These are phyloP conservation scores for Scalesia atractyloides DNA, from an alignment of 129 eudicot genomes.

Conservation along the genomic window DNA sequence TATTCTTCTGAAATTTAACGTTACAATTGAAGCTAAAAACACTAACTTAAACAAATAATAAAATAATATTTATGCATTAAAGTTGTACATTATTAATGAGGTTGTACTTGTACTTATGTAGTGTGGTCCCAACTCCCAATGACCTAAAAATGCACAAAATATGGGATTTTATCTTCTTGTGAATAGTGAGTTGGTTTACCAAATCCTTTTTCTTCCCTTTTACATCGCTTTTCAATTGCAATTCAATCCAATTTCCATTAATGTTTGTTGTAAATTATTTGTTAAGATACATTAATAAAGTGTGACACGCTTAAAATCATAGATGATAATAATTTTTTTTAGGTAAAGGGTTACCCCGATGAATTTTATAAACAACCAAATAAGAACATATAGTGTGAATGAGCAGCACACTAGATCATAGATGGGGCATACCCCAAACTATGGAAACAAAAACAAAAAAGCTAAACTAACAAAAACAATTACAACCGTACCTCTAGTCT, in stretches of 20 bases:
- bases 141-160: conserved; percentile 7
- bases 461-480: no score
- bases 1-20: background rate
- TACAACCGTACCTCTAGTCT: no score
- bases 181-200: conserved; percentile 7
- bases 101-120: conserved; percentile 33
- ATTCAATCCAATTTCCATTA: background rate
- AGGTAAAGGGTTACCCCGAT: no score
- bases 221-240: background rate
- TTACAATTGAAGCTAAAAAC: background rate
- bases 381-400: no score
- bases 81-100: conserved; percentile 23
- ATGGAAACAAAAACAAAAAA: no score
- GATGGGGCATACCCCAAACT: no score
- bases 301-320: background rate
- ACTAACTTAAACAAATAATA: background rate
- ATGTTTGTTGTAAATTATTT: background rate
- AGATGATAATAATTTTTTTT: no score
- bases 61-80: conserved; percentile 5
- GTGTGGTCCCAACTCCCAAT: conserved; percentile 37
- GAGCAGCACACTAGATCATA: no score
- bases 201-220: background rate
- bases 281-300: background rate
- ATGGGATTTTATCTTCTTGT: conserved; percentile 7
- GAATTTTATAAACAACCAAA: no score